Percentiles rank a stretch among this genome's conserved stretches.
phyloP scores from a whole-genome alignment of 164 flowering plant genomes.

The Chloranthus sessilifolius region DNA sequence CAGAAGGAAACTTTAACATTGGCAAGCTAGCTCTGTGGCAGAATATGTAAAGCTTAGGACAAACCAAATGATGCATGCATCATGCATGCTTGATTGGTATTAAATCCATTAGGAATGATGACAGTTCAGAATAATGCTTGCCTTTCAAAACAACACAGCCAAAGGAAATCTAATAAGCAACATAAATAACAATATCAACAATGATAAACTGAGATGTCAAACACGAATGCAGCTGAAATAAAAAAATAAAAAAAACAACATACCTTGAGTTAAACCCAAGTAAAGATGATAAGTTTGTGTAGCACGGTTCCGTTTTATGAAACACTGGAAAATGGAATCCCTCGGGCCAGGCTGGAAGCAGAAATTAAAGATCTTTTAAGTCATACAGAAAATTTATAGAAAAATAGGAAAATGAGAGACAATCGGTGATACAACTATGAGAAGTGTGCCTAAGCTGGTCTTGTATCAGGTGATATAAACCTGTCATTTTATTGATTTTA shows the following conservation, averaged over 20 bases:
- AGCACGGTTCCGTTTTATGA: slow-evolving; percentile 61
- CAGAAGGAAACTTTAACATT: too few species aligned
- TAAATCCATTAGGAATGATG: too few species aligned
- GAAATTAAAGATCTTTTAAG: background rate
- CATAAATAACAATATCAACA: too few species aligned
- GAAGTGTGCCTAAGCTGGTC: background rate
- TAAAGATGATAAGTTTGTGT: slow-evolving; percentile 67
- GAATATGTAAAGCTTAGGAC: too few species aligned
- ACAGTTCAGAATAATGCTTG: too few species aligned
- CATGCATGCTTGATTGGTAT: too few species aligned
- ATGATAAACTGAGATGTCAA: background rate
- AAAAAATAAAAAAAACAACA: slow-evolving; percentile 10
- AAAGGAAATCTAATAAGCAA: too few species aligned
- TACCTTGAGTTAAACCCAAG: slow-evolving; percentile 67
- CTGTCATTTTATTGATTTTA: too few species aligned
- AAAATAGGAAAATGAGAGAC: background rate
- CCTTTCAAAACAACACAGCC: too few species aligned
- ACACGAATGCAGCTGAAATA: background rate
- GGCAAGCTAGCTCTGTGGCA: too few species aligned
- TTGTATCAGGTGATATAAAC: background rate
- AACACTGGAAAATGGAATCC: slow-evolving; percentile 69
- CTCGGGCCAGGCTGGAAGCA: slow-evolving; percentile 85
- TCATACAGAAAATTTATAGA: background rate
- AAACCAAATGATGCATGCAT: too few species aligned
- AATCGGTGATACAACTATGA: background rate